phyloP scores from a whole-genome alignment of 768 basidiomycete genomes.

The Cytidiella melzeri region DNA sequence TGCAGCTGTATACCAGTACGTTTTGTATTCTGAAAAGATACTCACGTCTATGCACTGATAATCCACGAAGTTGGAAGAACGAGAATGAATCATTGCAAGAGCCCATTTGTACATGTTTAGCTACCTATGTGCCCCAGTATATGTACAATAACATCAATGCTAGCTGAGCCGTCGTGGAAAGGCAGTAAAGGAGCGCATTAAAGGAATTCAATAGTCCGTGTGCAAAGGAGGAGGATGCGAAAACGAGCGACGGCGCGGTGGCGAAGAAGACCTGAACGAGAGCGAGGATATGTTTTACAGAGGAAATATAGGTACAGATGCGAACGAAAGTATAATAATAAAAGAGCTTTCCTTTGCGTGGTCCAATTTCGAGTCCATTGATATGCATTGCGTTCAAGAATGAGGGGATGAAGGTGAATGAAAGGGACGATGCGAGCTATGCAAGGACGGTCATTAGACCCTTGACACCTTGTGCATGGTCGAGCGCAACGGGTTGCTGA shows the following conservation, averaged over 20 bases:
- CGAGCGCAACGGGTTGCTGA: constrained; percentile 54
- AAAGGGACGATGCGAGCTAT: not conserved
- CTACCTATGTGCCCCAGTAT: not conserved
- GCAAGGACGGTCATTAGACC: constrained; percentile 69
- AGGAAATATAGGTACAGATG: constrained; percentile 1
- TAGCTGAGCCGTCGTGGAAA: too few species aligned
- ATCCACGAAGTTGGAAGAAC: too few species aligned
- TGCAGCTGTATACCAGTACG: too few species aligned
- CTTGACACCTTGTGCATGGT: constrained; percentile 54
- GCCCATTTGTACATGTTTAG: not conserved
- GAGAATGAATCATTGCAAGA: not conserved
- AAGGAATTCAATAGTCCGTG: not conserved
- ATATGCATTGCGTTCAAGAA: too few species aligned
- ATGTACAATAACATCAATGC: not conserved
- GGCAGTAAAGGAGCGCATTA: too few species aligned
- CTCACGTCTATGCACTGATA: too few species aligned
- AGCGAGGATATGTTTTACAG: not conserved
- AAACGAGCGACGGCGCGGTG: not conserved
- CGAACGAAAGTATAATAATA: not conserved
- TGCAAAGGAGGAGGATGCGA: not conserved
- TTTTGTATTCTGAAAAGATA: too few species aligned
- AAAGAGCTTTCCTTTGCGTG: not conserved
- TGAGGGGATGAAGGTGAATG: too few species aligned
- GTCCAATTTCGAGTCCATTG: too few species aligned
- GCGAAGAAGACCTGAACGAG: not conserved